These are phyloP conservation scores for Funneliformis geosporum DNA, from an alignment of 192 early-diverging fungal species.

Conservation along the genomic window DNA sequence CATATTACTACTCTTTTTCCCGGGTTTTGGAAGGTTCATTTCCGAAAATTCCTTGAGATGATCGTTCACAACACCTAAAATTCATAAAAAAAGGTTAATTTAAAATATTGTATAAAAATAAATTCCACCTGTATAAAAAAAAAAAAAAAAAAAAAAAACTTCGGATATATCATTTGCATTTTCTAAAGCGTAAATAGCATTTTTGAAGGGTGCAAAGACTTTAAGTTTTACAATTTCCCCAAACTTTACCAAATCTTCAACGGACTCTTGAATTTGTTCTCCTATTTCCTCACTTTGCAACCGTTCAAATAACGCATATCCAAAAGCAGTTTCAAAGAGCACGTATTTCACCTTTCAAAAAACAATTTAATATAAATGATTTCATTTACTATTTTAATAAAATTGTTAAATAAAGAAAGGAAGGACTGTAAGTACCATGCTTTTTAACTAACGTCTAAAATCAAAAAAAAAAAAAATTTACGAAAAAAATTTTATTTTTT, in stretches of 20 bases:
- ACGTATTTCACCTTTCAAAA: conserved; percentile 51
- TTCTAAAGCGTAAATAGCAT: conserved; percentile 94
- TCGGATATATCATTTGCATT: conserved; percentile 99
- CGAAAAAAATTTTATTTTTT: no score
- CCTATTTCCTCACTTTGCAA: conserved; percentile 94
- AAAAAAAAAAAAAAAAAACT: conserved; percentile 38
- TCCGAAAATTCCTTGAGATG: conserved; percentile 92
- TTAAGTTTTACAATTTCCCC: conserved; percentile 88
- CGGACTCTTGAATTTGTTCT: conserved; percentile 79
- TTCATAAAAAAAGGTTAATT: background rate
- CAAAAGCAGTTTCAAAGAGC: conserved; percentile 93
- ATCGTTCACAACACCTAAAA: conserved; percentile 79
- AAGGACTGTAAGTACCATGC: background rate
- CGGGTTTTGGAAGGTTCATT: conserved; percentile 84
- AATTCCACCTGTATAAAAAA: background rate
- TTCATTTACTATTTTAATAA: background rate
- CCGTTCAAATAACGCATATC: conserved; percentile 96
- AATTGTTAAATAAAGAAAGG: no score
- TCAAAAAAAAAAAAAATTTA: no score
- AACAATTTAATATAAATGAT: background rate
- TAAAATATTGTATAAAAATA: background rate
- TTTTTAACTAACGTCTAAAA: background rate
- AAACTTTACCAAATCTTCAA: conserved; percentile 87
- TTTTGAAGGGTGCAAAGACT: conserved; percentile 97
- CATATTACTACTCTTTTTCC: conserved; percentile 52